These are phyloP conservation scores for Anthoceros angustus DNA, from an alignment of 225 moss, liverwort and hornwort genomes.

Conservation along the genomic window DNA sequence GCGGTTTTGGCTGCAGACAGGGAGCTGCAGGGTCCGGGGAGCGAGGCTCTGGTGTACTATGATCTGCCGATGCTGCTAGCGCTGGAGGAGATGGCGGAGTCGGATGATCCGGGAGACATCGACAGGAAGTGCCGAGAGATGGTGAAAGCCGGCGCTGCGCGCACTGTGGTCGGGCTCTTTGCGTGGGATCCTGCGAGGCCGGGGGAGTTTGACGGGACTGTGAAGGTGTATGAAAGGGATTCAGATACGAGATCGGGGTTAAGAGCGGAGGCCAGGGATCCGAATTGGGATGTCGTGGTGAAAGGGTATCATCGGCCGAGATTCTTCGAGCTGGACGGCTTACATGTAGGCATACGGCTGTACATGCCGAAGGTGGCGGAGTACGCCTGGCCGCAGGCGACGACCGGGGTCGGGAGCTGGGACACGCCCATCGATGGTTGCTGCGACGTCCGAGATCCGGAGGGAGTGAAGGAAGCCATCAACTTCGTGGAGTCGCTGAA, in stretches of 20 bases:
- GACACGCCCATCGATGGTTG: background rate
- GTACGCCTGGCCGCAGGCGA: background rate
- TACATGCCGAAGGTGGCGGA: background rate
- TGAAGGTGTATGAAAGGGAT: background rate
- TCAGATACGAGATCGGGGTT: no score
- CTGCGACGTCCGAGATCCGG: background rate
- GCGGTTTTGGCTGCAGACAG: background rate
- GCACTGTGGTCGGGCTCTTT: background rate
- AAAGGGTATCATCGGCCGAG: background rate
- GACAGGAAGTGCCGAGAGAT: background rate
- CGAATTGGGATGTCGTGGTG: background rate
- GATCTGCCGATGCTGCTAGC: background rate
- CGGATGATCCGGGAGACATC: background rate
- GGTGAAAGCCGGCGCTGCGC: background rate
- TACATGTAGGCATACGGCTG: background rate
- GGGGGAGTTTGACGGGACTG: background rate
- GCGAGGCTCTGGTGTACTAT: background rate
- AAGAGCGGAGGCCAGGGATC: background rate
- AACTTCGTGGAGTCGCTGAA: background rate
- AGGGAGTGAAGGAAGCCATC: background rate
- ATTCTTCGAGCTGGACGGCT: background rate
- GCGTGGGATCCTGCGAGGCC: background rate
- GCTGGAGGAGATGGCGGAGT: background rate
- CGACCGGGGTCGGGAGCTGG: background rate
- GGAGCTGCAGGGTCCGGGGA: background rate